These are phyloP conservation scores for Lasiosphaeria miniovina DNA, from an alignment of 495 filamentous ascomycete genomes.

Conservation along the genomic window DNA sequence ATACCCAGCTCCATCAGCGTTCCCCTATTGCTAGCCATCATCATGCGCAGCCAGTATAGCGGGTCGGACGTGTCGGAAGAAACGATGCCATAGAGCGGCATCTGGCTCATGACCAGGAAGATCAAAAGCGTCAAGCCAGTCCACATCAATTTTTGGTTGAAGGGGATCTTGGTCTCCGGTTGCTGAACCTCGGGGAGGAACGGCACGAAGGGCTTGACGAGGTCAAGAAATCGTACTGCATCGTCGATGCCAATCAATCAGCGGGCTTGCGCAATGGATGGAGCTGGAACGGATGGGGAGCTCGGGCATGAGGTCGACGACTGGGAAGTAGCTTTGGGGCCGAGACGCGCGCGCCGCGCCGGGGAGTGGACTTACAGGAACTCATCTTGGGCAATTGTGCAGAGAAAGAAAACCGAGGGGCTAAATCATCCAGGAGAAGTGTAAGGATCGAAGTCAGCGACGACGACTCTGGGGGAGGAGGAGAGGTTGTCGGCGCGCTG, in stretches of 20 bases:
- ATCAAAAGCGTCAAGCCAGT: constrained; percentile 94
- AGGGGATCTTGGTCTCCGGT: constrained; percentile 93
- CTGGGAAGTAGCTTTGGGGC: constrained; percentile 37
- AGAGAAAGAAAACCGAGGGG: constrained; percentile 37
- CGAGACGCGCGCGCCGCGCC: too few species aligned
- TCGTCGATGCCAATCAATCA: constrained; percentile 24
- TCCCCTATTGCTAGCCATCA: constrained; percentile 98
- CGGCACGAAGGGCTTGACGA: constrained; percentile 98
- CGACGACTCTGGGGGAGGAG: constrained; percentile 36
- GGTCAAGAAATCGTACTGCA: constrained; percentile 96
- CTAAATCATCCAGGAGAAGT: constrained; percentile 40
- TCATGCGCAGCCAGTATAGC: constrained; percentile 99
- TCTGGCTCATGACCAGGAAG: constrained; percentile 99
- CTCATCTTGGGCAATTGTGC: constrained; percentile 53
- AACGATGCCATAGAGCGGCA: constrained; percentile 95
- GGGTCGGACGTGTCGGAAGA: constrained; percentile 97
- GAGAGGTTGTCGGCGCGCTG: constrained; percentile 37
- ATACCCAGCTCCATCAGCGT: constrained; percentile 99
- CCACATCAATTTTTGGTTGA: constrained; percentile 99
- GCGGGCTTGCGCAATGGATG: constrained; percentile 20
- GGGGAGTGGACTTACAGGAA: constrained; percentile 47
- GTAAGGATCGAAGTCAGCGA: constrained; percentile 33
- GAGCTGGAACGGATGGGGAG: constrained; percentile 26
- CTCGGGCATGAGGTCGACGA: constrained; percentile 10
- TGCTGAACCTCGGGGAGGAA: constrained; percentile 98